Percentiles rank a stretch among this genome's conserved stretches.
phyloP scores from a whole-genome alignment of 495 filamentous ascomycete species.

The Cercophora newfieldiana region DNA sequence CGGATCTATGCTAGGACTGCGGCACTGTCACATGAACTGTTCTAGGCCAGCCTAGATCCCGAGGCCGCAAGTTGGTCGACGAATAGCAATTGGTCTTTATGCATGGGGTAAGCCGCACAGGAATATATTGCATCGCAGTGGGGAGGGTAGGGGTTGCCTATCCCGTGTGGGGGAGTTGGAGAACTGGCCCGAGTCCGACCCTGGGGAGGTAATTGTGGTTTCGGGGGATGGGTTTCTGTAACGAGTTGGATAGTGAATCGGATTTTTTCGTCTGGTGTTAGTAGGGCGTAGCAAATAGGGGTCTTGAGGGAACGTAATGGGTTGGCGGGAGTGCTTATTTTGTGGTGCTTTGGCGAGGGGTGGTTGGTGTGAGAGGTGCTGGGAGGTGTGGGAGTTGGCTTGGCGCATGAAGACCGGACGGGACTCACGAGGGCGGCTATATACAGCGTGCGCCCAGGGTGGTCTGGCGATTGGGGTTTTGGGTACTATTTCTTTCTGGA shows the following conservation, averaged over 20 bases:
- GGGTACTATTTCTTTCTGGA: neutral
- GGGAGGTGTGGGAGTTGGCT: neutral
- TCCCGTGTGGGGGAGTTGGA: neutral
- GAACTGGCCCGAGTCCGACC: neutral
- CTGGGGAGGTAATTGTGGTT: too few species aligned
- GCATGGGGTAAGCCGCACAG: neutral
- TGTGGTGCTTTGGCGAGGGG: neutral
- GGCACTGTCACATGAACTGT: neutral
- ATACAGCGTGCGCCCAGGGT: neutral
- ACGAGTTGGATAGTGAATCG: too few species aligned
- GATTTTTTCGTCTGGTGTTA: too few species aligned
- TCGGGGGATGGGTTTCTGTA: too few species aligned
- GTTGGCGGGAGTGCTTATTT: neutral
- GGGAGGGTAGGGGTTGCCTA: neutral
- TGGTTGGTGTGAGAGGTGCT: neutral
- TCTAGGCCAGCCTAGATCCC: constrained; percentile 1
- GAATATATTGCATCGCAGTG: neutral
- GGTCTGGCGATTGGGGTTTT: neutral
- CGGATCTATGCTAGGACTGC: neutral
- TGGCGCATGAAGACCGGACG: neutral
- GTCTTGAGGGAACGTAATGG: neutral
- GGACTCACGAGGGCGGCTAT: neutral
- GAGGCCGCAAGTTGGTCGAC: neutral
- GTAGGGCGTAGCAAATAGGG: too few species aligned
- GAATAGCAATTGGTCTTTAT: neutral